These are phyloP conservation scores for Cardiosporidium cionae DNA, from an alignment of 169 alveolate genomes.

Conservation along the genomic window DNA sequence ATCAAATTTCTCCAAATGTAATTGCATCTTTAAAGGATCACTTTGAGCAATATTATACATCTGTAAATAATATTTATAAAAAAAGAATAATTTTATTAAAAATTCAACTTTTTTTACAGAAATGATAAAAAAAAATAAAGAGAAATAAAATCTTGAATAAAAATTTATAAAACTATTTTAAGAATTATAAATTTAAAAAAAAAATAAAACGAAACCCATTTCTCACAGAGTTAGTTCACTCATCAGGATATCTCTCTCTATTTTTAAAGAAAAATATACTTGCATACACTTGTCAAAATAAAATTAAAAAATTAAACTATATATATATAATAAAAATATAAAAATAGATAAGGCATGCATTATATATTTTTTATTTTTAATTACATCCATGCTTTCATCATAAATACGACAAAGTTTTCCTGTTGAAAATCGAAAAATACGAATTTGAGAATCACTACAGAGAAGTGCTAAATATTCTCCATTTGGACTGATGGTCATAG, in stretches of 20 bases:
- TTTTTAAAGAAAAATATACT: too few relatives aligned
- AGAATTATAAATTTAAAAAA: not conserved
- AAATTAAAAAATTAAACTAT: not conserved
- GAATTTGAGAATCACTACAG: constrained; percentile 15
- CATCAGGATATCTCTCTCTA: too few relatives aligned
- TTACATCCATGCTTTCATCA: constrained; percentile 28
- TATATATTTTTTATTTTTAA: too few relatives aligned
- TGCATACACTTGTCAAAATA: too few relatives aligned
- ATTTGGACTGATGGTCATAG: constrained; percentile 30
- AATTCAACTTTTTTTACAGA: not conserved
- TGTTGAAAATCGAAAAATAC: constrained; percentile 15
- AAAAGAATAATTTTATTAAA: not conserved
- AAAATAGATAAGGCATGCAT: not conserved
- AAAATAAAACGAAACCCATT: too few relatives aligned
- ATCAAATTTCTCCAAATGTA: constrained; percentile 79
- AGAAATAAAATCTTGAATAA: not conserved
- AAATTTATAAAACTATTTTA: not conserved
- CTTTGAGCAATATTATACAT: constrained; percentile 71
- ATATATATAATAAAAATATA: not conserved
- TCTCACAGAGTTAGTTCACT: too few relatives aligned
- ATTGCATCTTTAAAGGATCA: constrained; percentile 54
- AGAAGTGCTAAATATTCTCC: constrained; percentile 21
- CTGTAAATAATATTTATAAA: constrained; percentile 20
- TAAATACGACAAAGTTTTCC: constrained; percentile 13
- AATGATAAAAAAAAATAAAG: not conserved